Evolutionary conservation across 2,329 filamentous ascomycete species (phyloP).

Genomic region (Pyrenophora graminea): DNA sequence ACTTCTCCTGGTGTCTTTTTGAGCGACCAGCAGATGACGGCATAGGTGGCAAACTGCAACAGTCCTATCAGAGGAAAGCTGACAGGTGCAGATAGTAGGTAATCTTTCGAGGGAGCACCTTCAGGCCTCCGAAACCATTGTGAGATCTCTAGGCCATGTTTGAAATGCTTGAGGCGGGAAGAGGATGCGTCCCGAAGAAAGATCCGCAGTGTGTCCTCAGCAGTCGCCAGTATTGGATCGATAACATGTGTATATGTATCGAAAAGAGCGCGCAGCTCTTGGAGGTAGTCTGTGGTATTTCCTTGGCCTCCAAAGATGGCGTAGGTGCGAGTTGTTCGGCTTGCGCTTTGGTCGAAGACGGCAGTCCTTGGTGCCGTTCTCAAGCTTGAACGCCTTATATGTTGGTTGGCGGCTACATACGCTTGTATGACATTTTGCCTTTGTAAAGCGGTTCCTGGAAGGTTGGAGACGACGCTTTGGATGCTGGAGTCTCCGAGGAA

Average conservation of each 20-base stretch:
- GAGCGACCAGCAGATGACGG: constrained; percentile 26
- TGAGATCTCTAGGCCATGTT: constrained; percentile 31
- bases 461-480: background rate
- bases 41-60: constrained; percentile 36
- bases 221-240: constrained; percentile 18
- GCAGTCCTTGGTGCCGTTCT: background rate
- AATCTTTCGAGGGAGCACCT: constrained; percentile 23
- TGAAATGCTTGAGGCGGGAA: constrained; percentile 15
- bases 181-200: background rate
- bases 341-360: constrained; percentile 9
- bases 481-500: background rate
- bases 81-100: constrained; percentile 44
- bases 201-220: constrained; percentile 13
- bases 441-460: background rate
- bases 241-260: constrained; percentile 20
- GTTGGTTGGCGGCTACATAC: background rate
- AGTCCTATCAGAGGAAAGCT: constrained; percentile 49
- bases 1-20: constrained; percentile 36
- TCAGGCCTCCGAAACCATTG: constrained; percentile 33
- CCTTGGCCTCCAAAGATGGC: constrained; percentile 37
- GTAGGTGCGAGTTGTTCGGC: constrained; percentile 10
- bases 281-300: constrained; percentile 32
- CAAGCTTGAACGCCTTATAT: background rate
- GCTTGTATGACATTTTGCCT: background rate
- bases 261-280: constrained; percentile 29